A percentile compares a stretch with the other conserved stretches of the same genome.
phyloP scores from a whole-genome alignment of 352 stramenopile genomes.

The Phytopythium vexans region DNA sequence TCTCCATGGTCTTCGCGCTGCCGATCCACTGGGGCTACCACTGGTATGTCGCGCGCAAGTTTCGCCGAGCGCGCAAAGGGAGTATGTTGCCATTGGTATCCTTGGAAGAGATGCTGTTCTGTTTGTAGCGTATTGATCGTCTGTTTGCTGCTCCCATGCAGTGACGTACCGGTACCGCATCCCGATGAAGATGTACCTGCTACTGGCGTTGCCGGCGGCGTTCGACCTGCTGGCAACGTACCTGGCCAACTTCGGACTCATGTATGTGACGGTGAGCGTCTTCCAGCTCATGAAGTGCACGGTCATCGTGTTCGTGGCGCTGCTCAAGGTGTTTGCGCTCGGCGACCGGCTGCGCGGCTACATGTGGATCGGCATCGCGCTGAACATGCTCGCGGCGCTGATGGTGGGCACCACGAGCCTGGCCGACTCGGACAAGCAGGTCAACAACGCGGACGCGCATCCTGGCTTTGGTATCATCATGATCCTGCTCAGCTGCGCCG shows the following conservation, averaged over 20 bases:
- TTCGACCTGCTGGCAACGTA: slow-evolving; percentile 94
- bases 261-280: slow-evolving; percentile 89
- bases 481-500: slow-evolving; percentile 93
- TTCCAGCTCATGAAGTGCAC: slow-evolving; percentile 90
- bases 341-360: slow-evolving; percentile 89
- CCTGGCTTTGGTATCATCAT: slow-evolving; percentile 91
- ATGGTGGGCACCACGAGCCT: slow-evolving; percentile 94
- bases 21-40: slow-evolving; percentile 90
- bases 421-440: slow-evolving; percentile 61
- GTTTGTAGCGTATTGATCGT: neutral
- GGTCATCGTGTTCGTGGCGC: slow-evolving; percentile 96
- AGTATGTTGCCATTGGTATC: slow-evolving; percentile 35
- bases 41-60: slow-evolving; percentile 73
- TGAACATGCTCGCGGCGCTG: slow-evolving; percentile 93
- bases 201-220: slow-evolving; percentile 90
- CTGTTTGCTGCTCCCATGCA: slow-evolving; percentile 13
- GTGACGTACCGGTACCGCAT: slow-evolving; percentile 80
- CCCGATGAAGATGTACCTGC: slow-evolving; percentile 91
- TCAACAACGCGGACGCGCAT: slow-evolving; percentile 61
- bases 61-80: slow-evolving; percentile 44
- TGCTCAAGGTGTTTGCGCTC: slow-evolving; percentile 95
- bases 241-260: slow-evolving; percentile 93
- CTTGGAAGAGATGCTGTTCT: neutral
- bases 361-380: slow-evolving; percentile 96
- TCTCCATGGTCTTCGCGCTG: slow-evolving; percentile 93